Evolutionary conservation across 2,329 filamentous ascomycete genomes (phyloP).

Genomic region (Fusarium kyushuense): DNA sequence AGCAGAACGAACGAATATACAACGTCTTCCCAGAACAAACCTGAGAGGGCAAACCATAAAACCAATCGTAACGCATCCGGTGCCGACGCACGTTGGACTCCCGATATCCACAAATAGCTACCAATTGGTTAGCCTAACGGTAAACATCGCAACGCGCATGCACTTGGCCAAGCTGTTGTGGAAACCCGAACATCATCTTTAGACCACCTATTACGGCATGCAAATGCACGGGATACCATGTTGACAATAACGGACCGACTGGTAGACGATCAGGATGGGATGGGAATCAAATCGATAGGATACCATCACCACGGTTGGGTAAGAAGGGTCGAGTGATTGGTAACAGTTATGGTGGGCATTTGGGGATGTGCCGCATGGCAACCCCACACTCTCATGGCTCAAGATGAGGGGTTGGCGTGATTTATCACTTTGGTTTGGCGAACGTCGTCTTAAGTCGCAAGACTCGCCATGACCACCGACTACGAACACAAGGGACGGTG

Average conservation of each 20-base stretch:
- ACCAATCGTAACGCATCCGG: background rate
- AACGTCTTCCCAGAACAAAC: background rate
- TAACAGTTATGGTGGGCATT: conserved; percentile 34
- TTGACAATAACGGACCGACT: conserved; percentile 49
- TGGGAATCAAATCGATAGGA: conserved; percentile 47
- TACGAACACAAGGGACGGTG: background rate
- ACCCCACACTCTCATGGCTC: conserved; percentile 43
- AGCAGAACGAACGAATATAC: conserved; percentile 4
- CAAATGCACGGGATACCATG: conserved; percentile 16
- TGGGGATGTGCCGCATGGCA: conserved; percentile 44
- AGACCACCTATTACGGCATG: background rate
- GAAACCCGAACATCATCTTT: conserved; percentile 5
- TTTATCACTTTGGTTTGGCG: conserved; percentile 1
- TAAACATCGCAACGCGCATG: conserved; percentile 3
- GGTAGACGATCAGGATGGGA: conserved; percentile 33
- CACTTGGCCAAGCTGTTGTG: conserved; percentile 5
- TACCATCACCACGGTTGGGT: conserved; percentile 47
- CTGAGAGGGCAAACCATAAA: background rate
- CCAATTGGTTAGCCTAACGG: background rate
- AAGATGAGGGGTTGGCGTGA: conserved; percentile 34
- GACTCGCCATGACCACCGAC: background rate
- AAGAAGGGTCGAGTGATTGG: conserved; percentile 42
- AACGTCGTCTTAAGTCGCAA: conserved; percentile 14
- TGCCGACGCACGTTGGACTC: conserved; percentile 4
- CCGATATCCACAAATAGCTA: conserved; percentile 8